phyloP scores from a whole-genome alignment of 768 basidiomycete genomes.

The Phaeotremella skinneri region DNA sequence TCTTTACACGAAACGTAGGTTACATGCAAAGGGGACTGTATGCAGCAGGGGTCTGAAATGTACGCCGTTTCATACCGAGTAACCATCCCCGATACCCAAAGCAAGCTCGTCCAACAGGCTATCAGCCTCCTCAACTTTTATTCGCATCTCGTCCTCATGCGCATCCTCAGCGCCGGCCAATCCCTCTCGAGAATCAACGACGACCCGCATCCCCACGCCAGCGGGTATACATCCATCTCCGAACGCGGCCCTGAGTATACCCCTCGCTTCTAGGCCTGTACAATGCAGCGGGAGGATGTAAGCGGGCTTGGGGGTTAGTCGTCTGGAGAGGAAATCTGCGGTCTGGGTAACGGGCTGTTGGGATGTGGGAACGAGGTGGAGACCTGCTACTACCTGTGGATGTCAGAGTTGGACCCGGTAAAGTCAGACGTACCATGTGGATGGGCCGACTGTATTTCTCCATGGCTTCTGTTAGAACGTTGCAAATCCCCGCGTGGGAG shows the following conservation, averaged over 20 bases:
- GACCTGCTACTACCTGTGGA: conserved; percentile 68
- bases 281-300: conserved; percentile 84
- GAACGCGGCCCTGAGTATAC: conserved; percentile 66
- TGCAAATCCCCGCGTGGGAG: conserved; percentile 80
- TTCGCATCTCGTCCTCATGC: too few relatives aligned
- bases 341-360: conserved; percentile 66
- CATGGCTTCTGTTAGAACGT: conserved; percentile 72
- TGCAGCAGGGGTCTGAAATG: too few relatives aligned
- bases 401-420: too few relatives aligned
- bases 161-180: too few relatives aligned
- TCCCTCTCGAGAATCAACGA: conserved; percentile 55
- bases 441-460: conserved; percentile 64
- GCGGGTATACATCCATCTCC: conserved; percentile 76
- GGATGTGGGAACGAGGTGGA: conserved; percentile 76
- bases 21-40: too few relatives aligned
- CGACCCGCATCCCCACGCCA: conserved; percentile 68
- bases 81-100: too few relatives aligned
- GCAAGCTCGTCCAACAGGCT: too few relatives aligned
- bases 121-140: too few relatives aligned
- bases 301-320: conserved; percentile 62
- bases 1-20: too few relatives aligned
- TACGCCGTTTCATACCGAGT: too few relatives aligned
- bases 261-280: conserved; percentile 72
- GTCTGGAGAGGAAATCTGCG: conserved; percentile 65
- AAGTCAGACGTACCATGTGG: conserved; percentile 62